Conservation (phyloP, 345 rosid species). For the Adansonia digitata region DNA sequence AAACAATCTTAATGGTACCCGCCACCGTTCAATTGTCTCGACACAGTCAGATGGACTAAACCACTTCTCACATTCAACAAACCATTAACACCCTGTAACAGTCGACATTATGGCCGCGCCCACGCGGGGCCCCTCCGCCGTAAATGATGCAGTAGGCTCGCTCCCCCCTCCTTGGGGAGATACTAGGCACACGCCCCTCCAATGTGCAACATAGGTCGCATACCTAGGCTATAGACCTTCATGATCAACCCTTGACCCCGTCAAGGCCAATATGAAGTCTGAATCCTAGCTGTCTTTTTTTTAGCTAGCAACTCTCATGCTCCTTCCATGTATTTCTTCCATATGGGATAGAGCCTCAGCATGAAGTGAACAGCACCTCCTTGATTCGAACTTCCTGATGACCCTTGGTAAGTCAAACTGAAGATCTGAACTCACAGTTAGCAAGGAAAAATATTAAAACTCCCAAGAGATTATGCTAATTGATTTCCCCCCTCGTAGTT, state of each 20-base stretch:
- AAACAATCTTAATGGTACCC: no score
- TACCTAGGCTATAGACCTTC: background rate
- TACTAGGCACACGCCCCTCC: slow-evolving; percentile 9
- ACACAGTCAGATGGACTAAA: no score
- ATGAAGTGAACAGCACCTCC: background rate
- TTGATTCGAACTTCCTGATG: background rate
- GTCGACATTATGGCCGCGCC: slow-evolving; percentile 53
- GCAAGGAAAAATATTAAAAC: no score
- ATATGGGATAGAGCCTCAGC: background rate
- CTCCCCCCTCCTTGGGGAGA: slow-evolving; percentile 14
- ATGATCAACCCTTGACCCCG: background rate
- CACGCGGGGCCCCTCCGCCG: slow-evolving; percentile 38
- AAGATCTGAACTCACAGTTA: no score
- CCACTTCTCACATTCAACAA: no score
- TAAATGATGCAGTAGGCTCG: slow-evolving; percentile 49
- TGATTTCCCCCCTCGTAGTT: no score
- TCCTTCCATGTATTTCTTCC: background rate
- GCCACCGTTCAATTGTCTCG: no score
- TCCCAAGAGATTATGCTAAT: no score
- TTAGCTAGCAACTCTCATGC: background rate
- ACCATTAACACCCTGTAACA: no score
- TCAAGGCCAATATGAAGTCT: background rate
- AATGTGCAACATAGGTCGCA: background rate
- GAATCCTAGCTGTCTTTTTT: background rate
- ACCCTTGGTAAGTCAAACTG: no score